A percentile compares a stretch with the other conserved stretches of the same genome.
phyloP scores from a whole-genome alignment of 768 basidiomycete species.

The Lentinula raphanica region DNA sequence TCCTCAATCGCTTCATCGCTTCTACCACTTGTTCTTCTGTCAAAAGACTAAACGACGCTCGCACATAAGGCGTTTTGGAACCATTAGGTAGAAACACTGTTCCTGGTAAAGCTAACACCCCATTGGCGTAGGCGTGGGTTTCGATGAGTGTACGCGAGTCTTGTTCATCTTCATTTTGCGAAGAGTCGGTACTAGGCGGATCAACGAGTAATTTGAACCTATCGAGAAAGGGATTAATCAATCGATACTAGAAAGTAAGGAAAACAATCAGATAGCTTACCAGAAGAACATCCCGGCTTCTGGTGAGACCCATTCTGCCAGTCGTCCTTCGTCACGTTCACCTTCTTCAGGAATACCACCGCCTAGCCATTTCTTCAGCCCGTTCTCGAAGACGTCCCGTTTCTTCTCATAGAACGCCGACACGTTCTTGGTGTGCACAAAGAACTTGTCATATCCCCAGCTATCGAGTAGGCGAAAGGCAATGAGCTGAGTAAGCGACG shows the following conservation, averaged over 20 bases:
- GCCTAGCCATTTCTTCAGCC: conserved; percentile 70
- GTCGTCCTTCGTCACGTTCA: conserved; percentile 22
- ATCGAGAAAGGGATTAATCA: no score
- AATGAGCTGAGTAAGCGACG: conserved; percentile 61
- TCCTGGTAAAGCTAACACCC: conserved; percentile 88
- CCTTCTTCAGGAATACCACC: neutral
- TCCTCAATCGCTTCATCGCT: conserved; percentile 58
- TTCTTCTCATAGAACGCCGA: conserved; percentile 70
- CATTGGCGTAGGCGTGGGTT: conserved; percentile 69
- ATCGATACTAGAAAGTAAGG: no score
- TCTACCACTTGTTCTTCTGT: conserved; percentile 65
- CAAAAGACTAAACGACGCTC: conserved; percentile 76
- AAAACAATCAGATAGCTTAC: conserved; percentile 32
- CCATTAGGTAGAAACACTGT: conserved; percentile 75
- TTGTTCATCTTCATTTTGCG: conserved; percentile 28
- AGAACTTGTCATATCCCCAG: conserved; percentile 78
- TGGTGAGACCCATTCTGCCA: conserved; percentile 69
- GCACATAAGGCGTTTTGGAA: conserved; percentile 65
- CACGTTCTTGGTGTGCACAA: conserved; percentile 60
- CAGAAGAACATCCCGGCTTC: conserved; percentile 90
- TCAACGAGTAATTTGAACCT: conserved; percentile 69
- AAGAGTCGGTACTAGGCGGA: conserved; percentile 4
- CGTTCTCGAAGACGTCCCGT: conserved; percentile 72
- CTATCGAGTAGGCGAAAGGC: conserved; percentile 49
- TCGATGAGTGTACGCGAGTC: conserved; percentile 74